phyloP scores from a whole-genome alignment of 805 yeast genomes.

The Komagataella pastoris region DNA sequence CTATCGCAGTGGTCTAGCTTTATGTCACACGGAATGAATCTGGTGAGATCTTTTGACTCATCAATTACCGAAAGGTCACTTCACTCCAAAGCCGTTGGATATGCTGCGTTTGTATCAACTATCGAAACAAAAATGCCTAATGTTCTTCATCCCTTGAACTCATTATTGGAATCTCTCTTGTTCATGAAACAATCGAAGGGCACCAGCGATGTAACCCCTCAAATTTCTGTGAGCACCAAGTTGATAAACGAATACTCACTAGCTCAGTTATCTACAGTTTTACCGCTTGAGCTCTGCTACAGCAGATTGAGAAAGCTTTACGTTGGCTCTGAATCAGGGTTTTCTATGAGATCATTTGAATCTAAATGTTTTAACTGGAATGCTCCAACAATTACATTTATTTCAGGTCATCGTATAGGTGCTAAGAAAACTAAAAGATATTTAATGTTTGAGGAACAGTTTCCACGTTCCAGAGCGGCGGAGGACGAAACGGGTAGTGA shows the following conservation, averaged over 20 bases:
- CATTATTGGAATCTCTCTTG: constrained; percentile 28
- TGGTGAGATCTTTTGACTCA: constrained; percentile 37
- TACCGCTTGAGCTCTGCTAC: constrained; percentile 25
- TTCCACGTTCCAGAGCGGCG: constrained; percentile 22
- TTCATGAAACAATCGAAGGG: constrained; percentile 11
- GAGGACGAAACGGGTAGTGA: neutral
- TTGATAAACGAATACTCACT: constrained; percentile 23
- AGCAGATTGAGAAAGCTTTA: constrained; percentile 48
- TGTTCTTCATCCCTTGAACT: constrained; percentile 28
- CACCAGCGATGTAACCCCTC: neutral
- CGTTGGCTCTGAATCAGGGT: constrained; percentile 67
- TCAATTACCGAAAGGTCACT: constrained; percentile 15
- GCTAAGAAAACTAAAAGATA: constrained; percentile 31
- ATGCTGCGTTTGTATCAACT: constrained; percentile 18
- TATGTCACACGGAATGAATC: constrained; percentile 25
- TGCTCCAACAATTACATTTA: constrained; percentile 65
- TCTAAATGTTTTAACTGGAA: constrained; percentile 79
- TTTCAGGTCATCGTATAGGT: constrained; percentile 48
- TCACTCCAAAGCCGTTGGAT: constrained; percentile 10
- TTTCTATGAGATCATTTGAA: constrained; percentile 79
- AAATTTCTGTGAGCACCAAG: constrained; percentile 15
- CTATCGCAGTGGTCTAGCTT: constrained; percentile 26
- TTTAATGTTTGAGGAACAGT: constrained; percentile 34
- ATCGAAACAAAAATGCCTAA: constrained; percentile 25
- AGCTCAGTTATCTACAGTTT: constrained; percentile 22